A percentile compares a stretch with the other conserved stretches of the same genome.
These are phyloP conservation scores for Pythium folliculosum DNA, from an alignment of 352 stramenopile species.

Conservation along the genomic window DNA sequence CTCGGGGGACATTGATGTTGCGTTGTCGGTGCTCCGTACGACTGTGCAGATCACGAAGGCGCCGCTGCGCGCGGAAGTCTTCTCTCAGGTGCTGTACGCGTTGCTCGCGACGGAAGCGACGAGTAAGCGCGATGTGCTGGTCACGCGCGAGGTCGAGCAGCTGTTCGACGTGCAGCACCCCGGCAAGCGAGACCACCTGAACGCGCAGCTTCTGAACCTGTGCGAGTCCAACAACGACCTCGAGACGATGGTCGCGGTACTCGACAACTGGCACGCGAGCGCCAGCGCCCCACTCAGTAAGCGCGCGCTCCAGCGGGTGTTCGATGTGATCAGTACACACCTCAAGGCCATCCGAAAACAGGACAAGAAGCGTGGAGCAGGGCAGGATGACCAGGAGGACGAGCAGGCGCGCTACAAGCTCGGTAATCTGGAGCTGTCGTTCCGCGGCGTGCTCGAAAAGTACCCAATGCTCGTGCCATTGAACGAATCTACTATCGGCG, in stretches of 20 bases:
- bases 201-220: conserved; percentile 66
- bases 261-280: conserved; percentile 58
- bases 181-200: conserved; percentile 38
- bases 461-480: conserved; percentile 52
- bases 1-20: conserved; percentile 46
- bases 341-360: conserved; percentile 38
- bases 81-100: conserved; percentile 64
- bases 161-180: conserved; percentile 59
- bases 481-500: conserved; percentile 43
- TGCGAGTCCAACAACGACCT: conserved; percentile 69
- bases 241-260: conserved; percentile 52
- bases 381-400: conserved; percentile 5
- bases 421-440: conserved; percentile 55
- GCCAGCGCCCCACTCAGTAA: conserved; percentile 44
- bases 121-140: conserved; percentile 39
- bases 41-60: conserved; percentile 34
- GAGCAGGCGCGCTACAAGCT: conserved; percentile 34
- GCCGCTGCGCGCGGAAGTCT: conserved; percentile 55
- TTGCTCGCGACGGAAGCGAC: conserved; percentile 42
- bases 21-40: conserved; percentile 48
- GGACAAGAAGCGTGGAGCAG: not conserved
- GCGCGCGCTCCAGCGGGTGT: conserved; percentile 49
- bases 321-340: conserved; percentile 61
- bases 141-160: conserved; percentile 54
- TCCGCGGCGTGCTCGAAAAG: conserved; percentile 49